Evolutionary conservation across 371 early-diverging fungal species (phyloP).

Genomic region (Mucor irregularis): DNA sequence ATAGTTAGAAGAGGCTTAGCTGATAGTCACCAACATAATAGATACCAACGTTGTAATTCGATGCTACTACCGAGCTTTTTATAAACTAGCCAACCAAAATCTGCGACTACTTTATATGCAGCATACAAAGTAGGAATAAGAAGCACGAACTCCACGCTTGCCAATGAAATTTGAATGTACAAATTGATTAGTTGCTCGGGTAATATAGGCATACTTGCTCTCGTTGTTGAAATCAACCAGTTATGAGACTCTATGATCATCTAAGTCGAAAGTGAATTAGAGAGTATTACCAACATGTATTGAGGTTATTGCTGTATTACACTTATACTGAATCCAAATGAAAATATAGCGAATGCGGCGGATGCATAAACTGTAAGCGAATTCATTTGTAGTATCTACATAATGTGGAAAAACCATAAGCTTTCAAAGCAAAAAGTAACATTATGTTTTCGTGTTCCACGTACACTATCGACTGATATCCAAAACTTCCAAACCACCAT

Average conservation of each 20-base stretch:
- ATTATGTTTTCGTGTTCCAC: neutral
- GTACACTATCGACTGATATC: conserved; percentile 13
- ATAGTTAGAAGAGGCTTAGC: neutral
- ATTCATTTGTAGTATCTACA: conserved; percentile 9
- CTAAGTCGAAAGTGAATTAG: too few species aligned
- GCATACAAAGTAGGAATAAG: neutral
- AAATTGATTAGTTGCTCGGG: neutral
- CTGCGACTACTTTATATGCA: conserved; percentile 4
- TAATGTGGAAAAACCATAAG: neutral
- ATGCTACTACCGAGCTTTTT: conserved; percentile 18
- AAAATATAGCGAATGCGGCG: conserved; percentile 3
- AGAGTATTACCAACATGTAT: too few species aligned
- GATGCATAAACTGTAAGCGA: conserved; percentile 11
- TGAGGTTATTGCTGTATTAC: too few species aligned
- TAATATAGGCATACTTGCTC: too few species aligned
- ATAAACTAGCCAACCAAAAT: conserved; percentile 16
- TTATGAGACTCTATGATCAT: conserved; percentile 4
- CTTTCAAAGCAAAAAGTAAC: too few species aligned
- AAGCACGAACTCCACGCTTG: neutral
- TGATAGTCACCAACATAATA: neutral
- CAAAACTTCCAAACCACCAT: conserved; percentile 10
- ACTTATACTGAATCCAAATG: conserved; percentile 4
- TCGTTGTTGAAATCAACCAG: neutral
- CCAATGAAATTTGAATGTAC: neutral
- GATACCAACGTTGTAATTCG: conserved; percentile 7